A percentile compares a stretch with the other conserved stretches of the same genome.
These are phyloP conservation scores for Biscogniauxia mediterranea DNA, from an alignment of 2,329 filamentous ascomycete species.

Conservation along the genomic window DNA sequence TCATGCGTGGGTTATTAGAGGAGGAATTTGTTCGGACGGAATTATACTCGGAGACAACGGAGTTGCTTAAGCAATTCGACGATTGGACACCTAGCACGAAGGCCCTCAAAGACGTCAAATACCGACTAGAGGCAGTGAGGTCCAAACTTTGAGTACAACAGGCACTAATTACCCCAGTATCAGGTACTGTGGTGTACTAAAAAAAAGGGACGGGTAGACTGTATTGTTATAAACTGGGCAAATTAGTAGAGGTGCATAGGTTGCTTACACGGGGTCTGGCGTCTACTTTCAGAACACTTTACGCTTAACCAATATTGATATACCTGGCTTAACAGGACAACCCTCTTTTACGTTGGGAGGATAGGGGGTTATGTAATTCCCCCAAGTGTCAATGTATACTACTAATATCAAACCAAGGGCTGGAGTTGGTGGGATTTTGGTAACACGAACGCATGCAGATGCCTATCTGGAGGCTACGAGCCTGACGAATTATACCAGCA, in stretches of 20 bases:
- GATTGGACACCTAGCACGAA: slow-evolving; percentile 90
- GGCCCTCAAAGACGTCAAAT: slow-evolving; percentile 92
- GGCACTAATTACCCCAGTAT: neutral
- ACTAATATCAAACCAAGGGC: neutral
- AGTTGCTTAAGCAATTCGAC: slow-evolving; percentile 85
- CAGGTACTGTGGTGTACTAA: neutral
- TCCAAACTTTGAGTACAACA: slow-evolving; percentile 63
- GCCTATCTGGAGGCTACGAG: neutral
- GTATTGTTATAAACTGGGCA: slow-evolving; percentile 1
- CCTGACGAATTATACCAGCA: neutral
- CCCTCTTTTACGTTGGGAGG: neutral
- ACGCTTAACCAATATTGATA: neutral
- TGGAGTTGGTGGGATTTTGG: neutral
- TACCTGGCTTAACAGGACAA: neutral
- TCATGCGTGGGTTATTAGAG: slow-evolving; percentile 88
- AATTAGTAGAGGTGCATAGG: slow-evolving; percentile 1
- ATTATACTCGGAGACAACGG: slow-evolving; percentile 70
- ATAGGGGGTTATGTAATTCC: neutral
- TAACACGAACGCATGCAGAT: neutral
- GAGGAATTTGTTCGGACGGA: slow-evolving; percentile 87
- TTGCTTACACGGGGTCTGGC: neutral
- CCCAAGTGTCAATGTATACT: neutral
- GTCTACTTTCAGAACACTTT: neutral
- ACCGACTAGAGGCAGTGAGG: slow-evolving; percentile 84
- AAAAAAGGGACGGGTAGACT: neutral